Evolutionary conservation across 2,329 filamentous ascomycete species (phyloP).

Genomic region (Aplosporella prunicola): DNA sequence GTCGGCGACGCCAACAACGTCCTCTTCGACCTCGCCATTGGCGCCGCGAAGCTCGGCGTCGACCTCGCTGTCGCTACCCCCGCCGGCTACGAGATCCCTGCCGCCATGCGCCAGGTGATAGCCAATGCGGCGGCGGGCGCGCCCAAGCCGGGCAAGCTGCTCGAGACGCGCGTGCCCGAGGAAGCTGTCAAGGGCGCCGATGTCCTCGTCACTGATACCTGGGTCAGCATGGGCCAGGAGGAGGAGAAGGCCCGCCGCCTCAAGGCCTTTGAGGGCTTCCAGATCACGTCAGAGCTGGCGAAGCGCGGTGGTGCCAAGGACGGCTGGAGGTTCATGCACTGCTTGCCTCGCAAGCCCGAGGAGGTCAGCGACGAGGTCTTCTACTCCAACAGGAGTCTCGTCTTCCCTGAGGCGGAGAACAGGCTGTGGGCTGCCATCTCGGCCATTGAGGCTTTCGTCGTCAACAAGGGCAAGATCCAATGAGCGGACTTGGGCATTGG

Average conservation of each 20-base stretch:
- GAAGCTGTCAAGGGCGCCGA: conserved; percentile 79
- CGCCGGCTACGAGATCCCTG: conserved; percentile 70
- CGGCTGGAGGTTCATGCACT: conserved; percentile 98
- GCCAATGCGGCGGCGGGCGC: conserved; percentile 50
- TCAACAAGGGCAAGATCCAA: conserved; percentile 77
- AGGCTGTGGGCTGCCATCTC: conserved; percentile 81
- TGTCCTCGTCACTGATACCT: conserved; percentile 90
- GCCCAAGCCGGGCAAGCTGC: conserved; percentile 53
- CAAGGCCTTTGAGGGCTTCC: conserved; percentile 78
- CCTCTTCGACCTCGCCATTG: conserved; percentile 85
- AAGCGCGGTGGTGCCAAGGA: conserved; percentile 76
- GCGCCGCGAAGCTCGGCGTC: conserved; percentile 76
- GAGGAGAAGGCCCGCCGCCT: conserved; percentile 68
- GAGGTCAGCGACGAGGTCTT: conserved; percentile 95
- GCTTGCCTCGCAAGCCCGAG: conserved; percentile 80
- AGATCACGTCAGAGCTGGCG: conserved; percentile 80
- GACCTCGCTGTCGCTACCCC: conserved; percentile 83
- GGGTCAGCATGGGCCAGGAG: conserved; percentile 98
- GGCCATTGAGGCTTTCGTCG: conserved; percentile 77
- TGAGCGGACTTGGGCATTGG: not conserved
- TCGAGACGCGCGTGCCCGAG: conserved; percentile 70
- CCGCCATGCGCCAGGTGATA: conserved; percentile 65
- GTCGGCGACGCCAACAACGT: conserved; percentile 96
- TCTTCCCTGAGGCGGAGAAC: conserved; percentile 93
- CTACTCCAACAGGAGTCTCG: conserved; percentile 73